These are phyloP conservation scores for Pseudonectria foliicola DNA, from an alignment of 2,329 filamentous ascomycete genomes.

Conservation along the genomic window DNA sequence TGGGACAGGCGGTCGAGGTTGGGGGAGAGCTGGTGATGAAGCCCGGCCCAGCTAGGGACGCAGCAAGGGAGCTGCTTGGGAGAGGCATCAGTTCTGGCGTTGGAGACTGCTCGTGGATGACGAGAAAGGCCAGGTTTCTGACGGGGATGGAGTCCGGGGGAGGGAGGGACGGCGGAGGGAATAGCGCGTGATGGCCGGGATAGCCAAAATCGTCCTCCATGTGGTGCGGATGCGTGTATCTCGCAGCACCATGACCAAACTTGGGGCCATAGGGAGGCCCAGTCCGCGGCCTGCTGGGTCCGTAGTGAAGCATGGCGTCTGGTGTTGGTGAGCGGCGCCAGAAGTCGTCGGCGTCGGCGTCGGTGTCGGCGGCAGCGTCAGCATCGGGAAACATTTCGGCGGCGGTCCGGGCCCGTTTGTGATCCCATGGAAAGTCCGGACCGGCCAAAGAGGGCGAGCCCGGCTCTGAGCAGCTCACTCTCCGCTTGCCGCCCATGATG, in stretches of 20 bases:
- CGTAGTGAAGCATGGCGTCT: neutral
- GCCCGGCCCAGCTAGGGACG: constrained; percentile 10
- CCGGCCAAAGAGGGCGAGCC: constrained; percentile 11
- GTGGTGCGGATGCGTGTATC: neutral
- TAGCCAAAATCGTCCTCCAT: constrained; percentile 5
- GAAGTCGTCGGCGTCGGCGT: no score
- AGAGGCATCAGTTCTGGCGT: constrained; percentile 12
- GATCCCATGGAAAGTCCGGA: constrained; percentile 15
- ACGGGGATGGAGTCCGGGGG: constrained; percentile 22
- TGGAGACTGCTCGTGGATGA: constrained; percentile 30
- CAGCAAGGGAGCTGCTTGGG: constrained; percentile 8
- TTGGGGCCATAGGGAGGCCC: neutral
- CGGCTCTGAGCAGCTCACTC: constrained; percentile 29
- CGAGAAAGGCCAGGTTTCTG: constrained; percentile 29
- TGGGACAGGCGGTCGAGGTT: constrained; percentile 17
- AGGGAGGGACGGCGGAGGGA: constrained; percentile 6
- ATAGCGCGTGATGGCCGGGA: constrained; percentile 4
- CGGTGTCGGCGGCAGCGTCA: no score
- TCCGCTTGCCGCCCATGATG: constrained; percentile 32
- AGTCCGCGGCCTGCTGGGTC: constrained; percentile 1
- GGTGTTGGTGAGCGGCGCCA: no score
- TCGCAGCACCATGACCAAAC: neutral
- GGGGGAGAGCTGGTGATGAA: constrained; percentile 14
- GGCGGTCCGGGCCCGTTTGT: constrained; percentile 19
- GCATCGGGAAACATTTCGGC: neutral